Conservation (phyloP, 164 flowering plant genomes). For the Vitis riparia region DNA sequence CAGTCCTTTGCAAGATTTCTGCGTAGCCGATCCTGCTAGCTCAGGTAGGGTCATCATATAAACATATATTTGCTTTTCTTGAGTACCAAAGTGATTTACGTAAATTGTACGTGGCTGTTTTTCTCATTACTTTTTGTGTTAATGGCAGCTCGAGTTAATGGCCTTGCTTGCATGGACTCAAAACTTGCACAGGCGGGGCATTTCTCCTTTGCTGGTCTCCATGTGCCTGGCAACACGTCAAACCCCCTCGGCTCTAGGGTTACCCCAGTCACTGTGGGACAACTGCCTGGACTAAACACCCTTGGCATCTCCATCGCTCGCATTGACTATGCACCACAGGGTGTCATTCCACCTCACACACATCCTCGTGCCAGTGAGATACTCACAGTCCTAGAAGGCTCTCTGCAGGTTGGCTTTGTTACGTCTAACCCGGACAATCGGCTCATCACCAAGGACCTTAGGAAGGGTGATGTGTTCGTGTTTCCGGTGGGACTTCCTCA, state of each 20-base stretch:
- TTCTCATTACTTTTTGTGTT: not conserved
- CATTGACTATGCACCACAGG: too few species aligned
- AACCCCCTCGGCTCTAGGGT: too few species aligned
- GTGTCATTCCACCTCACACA: too few species aligned
- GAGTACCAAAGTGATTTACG: too few species aligned
- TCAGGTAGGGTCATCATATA: not conserved
- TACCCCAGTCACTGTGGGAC: too few species aligned
- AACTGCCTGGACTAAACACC: too few species aligned
- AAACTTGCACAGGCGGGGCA: not conserved
- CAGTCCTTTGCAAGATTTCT: slow-evolving; percentile 30
- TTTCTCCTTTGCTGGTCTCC: not conserved
- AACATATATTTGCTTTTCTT: too few species aligned
- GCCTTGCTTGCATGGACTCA: not conserved
- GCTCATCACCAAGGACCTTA: too few species aligned
- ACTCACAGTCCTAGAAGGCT: not conserved
- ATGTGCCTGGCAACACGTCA: not conserved
- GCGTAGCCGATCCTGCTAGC: not conserved
- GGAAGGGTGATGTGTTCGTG: too few species aligned
- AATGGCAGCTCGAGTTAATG: not conserved
- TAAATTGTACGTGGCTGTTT: not conserved
- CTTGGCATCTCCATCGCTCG: too few species aligned
- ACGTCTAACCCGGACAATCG: not conserved
- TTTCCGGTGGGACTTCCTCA: too few species aligned
- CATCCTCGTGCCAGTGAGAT: too few species aligned
- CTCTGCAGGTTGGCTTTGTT: slow-evolving; percentile 9